Base-by-base conservation (phyloP, 305 asterid species). In the Nicotiana rustica region DNA sequence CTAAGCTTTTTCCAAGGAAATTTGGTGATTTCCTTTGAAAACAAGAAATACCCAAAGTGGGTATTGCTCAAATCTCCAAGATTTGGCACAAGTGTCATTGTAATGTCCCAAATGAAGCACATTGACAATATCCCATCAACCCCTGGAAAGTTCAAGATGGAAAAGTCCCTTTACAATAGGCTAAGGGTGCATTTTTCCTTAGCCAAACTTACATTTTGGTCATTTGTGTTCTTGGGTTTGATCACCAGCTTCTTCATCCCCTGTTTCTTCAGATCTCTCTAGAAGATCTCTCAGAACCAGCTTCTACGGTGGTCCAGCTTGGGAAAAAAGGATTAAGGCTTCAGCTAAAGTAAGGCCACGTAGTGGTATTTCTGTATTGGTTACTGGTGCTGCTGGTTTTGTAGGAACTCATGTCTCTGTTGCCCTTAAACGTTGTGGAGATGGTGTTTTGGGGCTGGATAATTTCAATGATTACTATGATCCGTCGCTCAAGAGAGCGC, bases 311-410 rank as follows among this genome's bases (percentile, higher is more conserved):
- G 93, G 90, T 36, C 94, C 94, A 33, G 85, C 71, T 76, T 93
- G 93, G 86, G 97, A 90, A 75, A 93, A 90, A 62, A 86, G 90
- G 86, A 93, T 95, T 25, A 84, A 83, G 76, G 88, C 95, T 79
- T 95, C 99, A 1, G 95, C 99, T 44, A 92, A 90, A 85, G 89
- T 93, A 85, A 85, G 97, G 89, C 91, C 98, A 78, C 76, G 89
- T 17, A 95, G 92, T 85, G 99, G 99, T 86, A 88, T 93, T 67
- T 95, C 97, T 67, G 98, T 95, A 10, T 85, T 95, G 55, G 99
- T 95, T 4, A 95, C 99, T 17, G 99, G 99, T 70, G 97, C 98
- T 84, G 98, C 97, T 67, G 99, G 99, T 56, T 95, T 95, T 78
- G 98, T 95, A 6, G 98, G 98, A 18, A 93, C 98, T 29, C 98